These are phyloP conservation scores for Nemania serpens DNA, from an alignment of 2,329 filamentous ascomycete species.

Conservation along the genomic window DNA sequence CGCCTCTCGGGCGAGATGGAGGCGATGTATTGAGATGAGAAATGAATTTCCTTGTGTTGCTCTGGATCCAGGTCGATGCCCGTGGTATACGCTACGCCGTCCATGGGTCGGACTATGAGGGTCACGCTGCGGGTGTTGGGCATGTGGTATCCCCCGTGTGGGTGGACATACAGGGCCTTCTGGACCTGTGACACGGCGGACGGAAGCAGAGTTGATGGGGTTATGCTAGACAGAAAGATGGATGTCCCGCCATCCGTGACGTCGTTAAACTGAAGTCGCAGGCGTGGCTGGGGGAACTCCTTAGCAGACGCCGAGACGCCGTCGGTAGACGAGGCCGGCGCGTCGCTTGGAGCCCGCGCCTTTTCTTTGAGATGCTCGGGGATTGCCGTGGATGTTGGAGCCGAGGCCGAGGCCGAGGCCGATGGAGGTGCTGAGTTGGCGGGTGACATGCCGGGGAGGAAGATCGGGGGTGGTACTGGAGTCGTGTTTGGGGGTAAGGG, in stretches of 20 bases:
- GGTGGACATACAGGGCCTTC: conserved; percentile 68
- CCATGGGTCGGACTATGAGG: conserved; percentile 76
- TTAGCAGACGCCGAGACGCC: conserved; percentile 5
- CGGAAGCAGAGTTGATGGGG: conserved; percentile 65
- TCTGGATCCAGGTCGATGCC: conserved; percentile 72
- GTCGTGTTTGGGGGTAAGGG: conserved; percentile 41
- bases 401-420: conserved; percentile 26
- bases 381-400: conserved; percentile 24
- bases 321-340: neutral
- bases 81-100: conserved; percentile 87
- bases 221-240: conserved; percentile 69
- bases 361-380: conserved; percentile 4
- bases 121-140: conserved; percentile 84
- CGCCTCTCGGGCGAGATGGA: conserved; percentile 48
- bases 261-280: conserved; percentile 64
- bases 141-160: conserved; percentile 33
- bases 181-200: conserved; percentile 71
- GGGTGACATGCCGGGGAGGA: conserved; percentile 42
- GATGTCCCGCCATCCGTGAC: conserved; percentile 63
- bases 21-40: conserved; percentile 77
- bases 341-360: neutral
- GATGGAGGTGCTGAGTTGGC: conserved; percentile 11
- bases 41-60: conserved; percentile 92
- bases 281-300: conserved; percentile 54
- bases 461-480: conserved; percentile 41